Base-by-base conservation (phyloP, 1,139 yeast species). In the Diutina siamensis region DNA sequence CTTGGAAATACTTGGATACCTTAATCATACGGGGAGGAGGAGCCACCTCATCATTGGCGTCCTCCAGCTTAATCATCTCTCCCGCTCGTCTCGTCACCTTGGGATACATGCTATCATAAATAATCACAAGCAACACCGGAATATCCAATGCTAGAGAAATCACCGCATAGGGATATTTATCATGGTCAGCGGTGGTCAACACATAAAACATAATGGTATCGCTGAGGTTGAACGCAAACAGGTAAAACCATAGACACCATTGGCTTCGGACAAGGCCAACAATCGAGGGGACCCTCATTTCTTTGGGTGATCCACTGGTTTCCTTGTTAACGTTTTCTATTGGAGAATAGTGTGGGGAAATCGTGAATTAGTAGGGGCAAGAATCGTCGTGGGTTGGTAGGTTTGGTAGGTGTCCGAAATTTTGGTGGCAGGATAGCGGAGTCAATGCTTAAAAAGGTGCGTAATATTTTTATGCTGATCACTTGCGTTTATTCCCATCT, bases 241-340 rank as follows among this genome's bases (percentile, higher is more conserved):
- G 42, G 32, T 38, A 38, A 15, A 38, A 25, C 42, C 42, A 38
- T 8, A 38, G 33, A 13, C 28, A 25, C 42, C 42, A 38, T 8
- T 25, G 33, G 21, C 42, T 31, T 9, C 34, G 34, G 4, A 31
- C 12, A 9, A 31, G 15, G 5, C 34, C n/a, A n/a, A n/a, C n/a
- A n/a, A n/a, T n/a, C n/a, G n/a, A n/a, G n/a, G n/a, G n/a, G n/a
- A 25, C 5, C 28, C 28, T 25, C 28, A 25, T 25, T 10, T 25
- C 10, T 25, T 25, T 25, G 28, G 28, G 28, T 25, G 28, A 25
- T 5, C 5, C 10, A 10, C 9, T 25, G 10, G 5, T 10, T 25
- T 25, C 28, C 28, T 25, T 25, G 28, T 25, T 25, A 25, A 7
- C 28, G 28, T 25, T 25, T 5, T 25, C 10, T 25, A 25, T 25